These are phyloP conservation scores for Discostella stelligeroides DNA, from an alignment of 108 stramenopile species.

Conservation along the genomic window DNA sequence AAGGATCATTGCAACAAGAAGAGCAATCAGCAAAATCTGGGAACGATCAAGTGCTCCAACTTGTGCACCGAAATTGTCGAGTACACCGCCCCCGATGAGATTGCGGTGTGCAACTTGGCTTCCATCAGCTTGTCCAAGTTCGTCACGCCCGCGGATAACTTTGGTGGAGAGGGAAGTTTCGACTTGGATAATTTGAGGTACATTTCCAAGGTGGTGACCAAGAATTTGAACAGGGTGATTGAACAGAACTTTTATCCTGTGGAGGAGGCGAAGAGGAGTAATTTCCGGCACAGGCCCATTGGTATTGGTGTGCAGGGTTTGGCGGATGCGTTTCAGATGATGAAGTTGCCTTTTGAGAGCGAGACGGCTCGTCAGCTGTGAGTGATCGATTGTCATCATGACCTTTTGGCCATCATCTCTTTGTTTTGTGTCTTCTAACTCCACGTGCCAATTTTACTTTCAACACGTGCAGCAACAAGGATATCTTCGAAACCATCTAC, in stretches of 20 bases:
- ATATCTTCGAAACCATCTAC: constrained; percentile 99
- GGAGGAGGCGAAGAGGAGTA: constrained; percentile 81
- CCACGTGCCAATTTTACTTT: neutral
- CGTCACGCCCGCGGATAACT: constrained; percentile 66
- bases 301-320: constrained; percentile 99
- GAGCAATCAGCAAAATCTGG: constrained; percentile 98
- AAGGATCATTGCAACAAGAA: constrained; percentile 99
- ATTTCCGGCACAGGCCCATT: constrained; percentile 98
- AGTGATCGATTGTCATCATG: constrained; percentile 3
- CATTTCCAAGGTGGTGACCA: constrained; percentile 93
- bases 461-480: constrained; percentile 75
- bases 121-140: constrained; percentile 95
- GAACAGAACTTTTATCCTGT: constrained; percentile 99
- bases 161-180: constrained; percentile 57
- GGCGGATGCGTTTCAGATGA: constrained; percentile 96
- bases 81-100: constrained; percentile 98
- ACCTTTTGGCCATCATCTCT: neutral
- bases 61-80: constrained; percentile 98
- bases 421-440: neutral
- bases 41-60: constrained; percentile 98
- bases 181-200: constrained; percentile 88
- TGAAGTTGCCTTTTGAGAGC: constrained; percentile 95
- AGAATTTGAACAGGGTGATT: constrained; percentile 98
- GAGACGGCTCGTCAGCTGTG: constrained; percentile 75
- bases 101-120: constrained; percentile 99